Conservation (phyloP, 73 alveolate species). For the Paramecium caudatum region DNA sequence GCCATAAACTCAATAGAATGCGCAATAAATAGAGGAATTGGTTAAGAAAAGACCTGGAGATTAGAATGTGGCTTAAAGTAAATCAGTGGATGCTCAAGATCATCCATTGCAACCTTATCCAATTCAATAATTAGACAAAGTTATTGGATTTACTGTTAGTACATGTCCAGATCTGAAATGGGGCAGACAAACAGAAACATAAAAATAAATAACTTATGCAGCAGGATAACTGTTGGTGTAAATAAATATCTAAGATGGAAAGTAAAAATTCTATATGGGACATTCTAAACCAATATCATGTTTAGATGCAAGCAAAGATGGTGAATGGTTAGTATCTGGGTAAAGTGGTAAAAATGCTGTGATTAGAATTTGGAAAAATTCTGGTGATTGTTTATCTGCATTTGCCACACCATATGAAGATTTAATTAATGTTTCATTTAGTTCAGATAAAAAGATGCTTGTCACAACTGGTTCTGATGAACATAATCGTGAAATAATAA, state of each 20-base stretch:
- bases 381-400: constrained; percentile 83
- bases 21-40: constrained; percentile 66
- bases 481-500: constrained; percentile 85
- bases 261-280: constrained; percentile 87
- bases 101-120: constrained; percentile 83
- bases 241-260: constrained; percentile 79
- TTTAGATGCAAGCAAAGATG: constrained; percentile 86
- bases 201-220: constrained; percentile 79
- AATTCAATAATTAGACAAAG: constrained; percentile 79
- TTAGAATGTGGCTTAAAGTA: not conserved
- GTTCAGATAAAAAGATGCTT: constrained; percentile 81
- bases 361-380: constrained; percentile 89
- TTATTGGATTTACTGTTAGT: constrained; percentile 84
- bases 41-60: constrained; percentile 46
- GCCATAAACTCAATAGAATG: not conserved
- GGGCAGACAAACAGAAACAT: constrained; percentile 77
- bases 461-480: constrained; percentile 84
- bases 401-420: constrained; percentile 81
- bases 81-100: constrained; percentile 4
- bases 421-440: constrained; percentile 80
- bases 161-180: constrained; percentile 83
- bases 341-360: constrained; percentile 84
- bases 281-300: constrained; percentile 84
- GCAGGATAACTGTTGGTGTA: constrained; percentile 85
- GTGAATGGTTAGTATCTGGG: constrained; percentile 86